A percentile compares a stretch with the other conserved stretches of the same genome.
Evolutionary conservation across 345 rosid genomes (phyloP).

Genomic region (Camelina neglecta): DNA sequence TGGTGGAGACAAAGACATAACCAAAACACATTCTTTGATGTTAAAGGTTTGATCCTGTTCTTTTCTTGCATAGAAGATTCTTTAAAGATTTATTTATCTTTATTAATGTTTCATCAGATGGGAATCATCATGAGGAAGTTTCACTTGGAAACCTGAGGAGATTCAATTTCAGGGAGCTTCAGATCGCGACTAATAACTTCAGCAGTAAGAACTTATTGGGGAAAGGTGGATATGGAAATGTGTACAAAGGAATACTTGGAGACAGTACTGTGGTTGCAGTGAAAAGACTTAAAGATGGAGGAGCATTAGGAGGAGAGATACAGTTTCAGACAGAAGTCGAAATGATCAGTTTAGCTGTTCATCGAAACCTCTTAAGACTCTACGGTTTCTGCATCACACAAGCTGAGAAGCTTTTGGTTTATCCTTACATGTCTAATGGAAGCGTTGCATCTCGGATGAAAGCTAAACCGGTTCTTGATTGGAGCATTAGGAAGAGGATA

Average conservation of each 20-base stretch:
- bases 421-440: constrained; percentile 53
- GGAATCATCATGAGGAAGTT: constrained; percentile 49
- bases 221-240: constrained; percentile 51
- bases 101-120: constrained; percentile 27
- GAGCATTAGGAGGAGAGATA: constrained; percentile 51
- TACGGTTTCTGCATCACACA: constrained; percentile 49
- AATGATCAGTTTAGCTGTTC: constrained; percentile 52
- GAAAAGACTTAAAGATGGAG: constrained; percentile 50
- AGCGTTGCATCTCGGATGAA: constrained; percentile 48
- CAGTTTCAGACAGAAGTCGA: constrained; percentile 52
- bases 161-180: constrained; percentile 48
- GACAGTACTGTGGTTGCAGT: constrained; percentile 47
- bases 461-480: constrained; percentile 49
- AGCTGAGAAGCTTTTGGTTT: constrained; percentile 50
- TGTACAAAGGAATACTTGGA: constrained; percentile 47
- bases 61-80: constrained; percentile 24
- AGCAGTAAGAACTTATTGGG: constrained; percentile 47
- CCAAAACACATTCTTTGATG: constrained; percentile 71
- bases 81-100: constrained; percentile 22
- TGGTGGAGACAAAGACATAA: constrained; percentile 87
- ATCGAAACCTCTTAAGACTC: constrained; percentile 49
- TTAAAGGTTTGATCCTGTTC: constrained; percentile 61
- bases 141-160: constrained; percentile 49
- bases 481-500: constrained; percentile 46
- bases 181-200: constrained; percentile 47